Percentiles rank a stretch among this genome's conserved stretches.
Conservation (phyloP, 2,329 filamentous ascomycete species). For the Aspergillus persii region DNA sequence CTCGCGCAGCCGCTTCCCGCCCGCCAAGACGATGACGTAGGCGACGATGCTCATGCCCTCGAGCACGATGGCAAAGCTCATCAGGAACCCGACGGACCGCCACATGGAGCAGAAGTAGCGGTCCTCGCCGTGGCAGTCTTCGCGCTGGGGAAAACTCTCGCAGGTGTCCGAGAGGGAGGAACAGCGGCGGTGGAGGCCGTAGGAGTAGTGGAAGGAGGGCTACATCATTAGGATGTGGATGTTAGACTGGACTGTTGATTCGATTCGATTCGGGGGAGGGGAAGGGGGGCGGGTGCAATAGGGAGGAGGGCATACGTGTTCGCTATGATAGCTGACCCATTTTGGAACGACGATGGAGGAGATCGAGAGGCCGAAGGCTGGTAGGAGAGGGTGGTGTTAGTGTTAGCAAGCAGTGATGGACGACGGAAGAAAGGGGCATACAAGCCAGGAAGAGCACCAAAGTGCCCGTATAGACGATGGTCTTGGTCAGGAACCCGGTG, state of each 20-base stretch:
- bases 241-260: background rate
- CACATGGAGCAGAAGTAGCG: constrained; percentile 88
- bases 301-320: constrained; percentile 33
- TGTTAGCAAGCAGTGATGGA: no score
- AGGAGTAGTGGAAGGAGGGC: constrained; percentile 60
- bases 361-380: constrained; percentile 47
- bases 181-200: constrained; percentile 80
- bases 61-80: constrained; percentile 78
- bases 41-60: constrained; percentile 78
- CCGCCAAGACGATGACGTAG: constrained; percentile 72
- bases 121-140: constrained; percentile 65
- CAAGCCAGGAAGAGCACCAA: constrained; percentile 46
- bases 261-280: no score
- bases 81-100: constrained; percentile 82
- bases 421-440: constrained; percentile 21
- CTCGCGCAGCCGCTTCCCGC: constrained; percentile 76
- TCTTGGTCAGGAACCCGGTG: constrained; percentile 49
- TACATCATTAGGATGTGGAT: constrained; percentile 10
- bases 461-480: constrained; percentile 46
- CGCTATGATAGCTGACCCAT: constrained; percentile 49
- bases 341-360: constrained; percentile 47
- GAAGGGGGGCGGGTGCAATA: background rate
- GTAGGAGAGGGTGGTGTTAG: background rate
- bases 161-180: constrained; percentile 61
- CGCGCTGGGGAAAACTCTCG: constrained; percentile 61